Evolutionary conservation across 2,329 filamentous ascomycete genomes (phyloP).

Genomic region (Talaromyces sp.): DNA sequence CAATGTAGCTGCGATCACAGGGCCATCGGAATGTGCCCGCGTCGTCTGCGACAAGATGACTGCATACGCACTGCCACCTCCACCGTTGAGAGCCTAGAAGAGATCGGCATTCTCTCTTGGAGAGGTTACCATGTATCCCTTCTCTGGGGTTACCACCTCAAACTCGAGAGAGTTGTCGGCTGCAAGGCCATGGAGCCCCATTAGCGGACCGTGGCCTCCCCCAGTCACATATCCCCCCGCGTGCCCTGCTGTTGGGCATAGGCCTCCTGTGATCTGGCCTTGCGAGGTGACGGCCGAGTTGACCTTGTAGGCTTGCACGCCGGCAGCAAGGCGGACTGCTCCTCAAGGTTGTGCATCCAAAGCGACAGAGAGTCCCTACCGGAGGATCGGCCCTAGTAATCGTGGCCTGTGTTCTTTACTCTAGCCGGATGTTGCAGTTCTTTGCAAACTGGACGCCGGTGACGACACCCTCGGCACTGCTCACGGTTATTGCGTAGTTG

Average conservation of each 20-base stretch:
- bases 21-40: neutral
- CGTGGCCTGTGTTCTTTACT: conserved; percentile 10
- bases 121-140: conserved; percentile 2
- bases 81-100: conserved; percentile 50
- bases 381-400: conserved; percentile 41
- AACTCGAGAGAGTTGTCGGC: conserved; percentile 57
- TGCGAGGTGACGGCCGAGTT: conserved; percentile 31
- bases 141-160: conserved; percentile 50
- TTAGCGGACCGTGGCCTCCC: conserved; percentile 51
- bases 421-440: conserved; percentile 9
- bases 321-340: conserved; percentile 3
- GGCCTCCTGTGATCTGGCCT: conserved; percentile 52
- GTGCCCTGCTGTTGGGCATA: conserved; percentile 48
- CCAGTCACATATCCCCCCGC: conserved; percentile 59
- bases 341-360: conserved; percentile 49
- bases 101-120: conserved; percentile 29
- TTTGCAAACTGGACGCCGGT: conserved; percentile 5
- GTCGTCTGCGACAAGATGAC: conserved; percentile 28
- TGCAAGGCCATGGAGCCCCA: conserved; percentile 39
- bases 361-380: conserved; percentile 45
- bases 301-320: neutral
- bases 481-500: conserved; percentile 33
- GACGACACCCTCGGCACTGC: conserved; percentile 8
- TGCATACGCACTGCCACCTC: conserved; percentile 49
- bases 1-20: neutral